Evolutionary conservation across 176 grass and related monocot species (phyloP).

Genomic region (Poa pratensis): DNA sequence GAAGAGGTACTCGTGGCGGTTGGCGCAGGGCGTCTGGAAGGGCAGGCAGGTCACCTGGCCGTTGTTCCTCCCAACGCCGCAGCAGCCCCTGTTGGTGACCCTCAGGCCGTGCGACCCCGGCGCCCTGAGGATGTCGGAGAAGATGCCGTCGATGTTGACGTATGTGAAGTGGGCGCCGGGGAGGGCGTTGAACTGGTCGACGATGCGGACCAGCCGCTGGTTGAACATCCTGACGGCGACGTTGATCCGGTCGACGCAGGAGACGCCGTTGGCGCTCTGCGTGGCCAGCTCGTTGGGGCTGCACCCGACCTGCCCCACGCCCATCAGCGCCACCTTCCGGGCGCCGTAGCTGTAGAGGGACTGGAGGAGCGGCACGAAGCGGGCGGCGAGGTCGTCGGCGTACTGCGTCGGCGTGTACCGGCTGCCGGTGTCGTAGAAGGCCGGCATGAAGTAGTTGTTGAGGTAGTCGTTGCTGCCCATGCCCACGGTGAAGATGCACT

Average conservation of each 20-base stretch:
- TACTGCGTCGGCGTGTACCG: constrained; percentile 78
- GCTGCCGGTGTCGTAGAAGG: constrained; percentile 60
- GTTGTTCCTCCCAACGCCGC: constrained; percentile 93
- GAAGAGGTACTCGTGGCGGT: constrained; percentile 82
- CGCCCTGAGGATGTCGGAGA: constrained; percentile 59
- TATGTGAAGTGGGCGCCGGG: constrained; percentile 80
- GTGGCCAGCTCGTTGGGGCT: constrained; percentile 81
- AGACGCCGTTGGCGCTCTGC: constrained; percentile 63
- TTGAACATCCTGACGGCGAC: constrained; percentile 78
- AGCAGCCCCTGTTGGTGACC: constrained; percentile 75
- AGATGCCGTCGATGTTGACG: constrained; percentile 72
- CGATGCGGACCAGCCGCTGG: constrained; percentile 46
- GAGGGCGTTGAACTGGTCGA: constrained; percentile 69
- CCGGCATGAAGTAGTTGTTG: constrained; percentile 99
- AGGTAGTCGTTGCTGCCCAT: constrained; percentile 99
- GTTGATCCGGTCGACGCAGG: constrained; percentile 71
- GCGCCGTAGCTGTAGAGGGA: constrained; percentile 73
- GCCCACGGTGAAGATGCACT: constrained; percentile 86
- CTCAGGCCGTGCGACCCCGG: constrained; percentile 49
- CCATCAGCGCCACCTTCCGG: constrained; percentile 82
- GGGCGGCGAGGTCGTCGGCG: constrained; percentile 57
- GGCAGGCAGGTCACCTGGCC: constrained; percentile 95
- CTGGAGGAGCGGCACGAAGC: constrained; percentile 56
- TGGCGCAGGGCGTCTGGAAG: constrained; percentile 70
- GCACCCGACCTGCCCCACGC: constrained; percentile 84